phyloP scores from a whole-genome alignment of 305 asterid species.

The Striga hermonthica region DNA sequence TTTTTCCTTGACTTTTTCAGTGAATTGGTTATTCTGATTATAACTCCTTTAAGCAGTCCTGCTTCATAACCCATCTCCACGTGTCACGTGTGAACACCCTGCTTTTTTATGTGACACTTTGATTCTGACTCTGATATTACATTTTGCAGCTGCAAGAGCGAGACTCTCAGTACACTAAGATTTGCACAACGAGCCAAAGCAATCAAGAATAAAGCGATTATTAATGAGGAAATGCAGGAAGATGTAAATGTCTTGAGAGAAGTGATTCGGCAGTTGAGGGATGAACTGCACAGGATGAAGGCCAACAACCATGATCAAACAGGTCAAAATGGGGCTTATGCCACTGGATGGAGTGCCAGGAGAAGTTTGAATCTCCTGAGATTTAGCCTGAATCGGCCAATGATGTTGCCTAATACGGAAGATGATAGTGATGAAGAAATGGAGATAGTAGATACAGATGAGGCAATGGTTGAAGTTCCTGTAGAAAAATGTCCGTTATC shows the following conservation, averaged over 20 bases:
- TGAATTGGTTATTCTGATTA: slow-evolving; percentile 1
- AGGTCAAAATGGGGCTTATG: slow-evolving; percentile 56
- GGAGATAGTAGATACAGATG: slow-evolving; percentile 80
- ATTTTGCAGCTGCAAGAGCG: slow-evolving; percentile 80
- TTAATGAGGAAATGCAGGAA: slow-evolving; percentile 94
- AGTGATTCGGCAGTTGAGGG: slow-evolving; percentile 85
- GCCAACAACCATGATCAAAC: slow-evolving; percentile 48
- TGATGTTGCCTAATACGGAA: slow-evolving; percentile 62
- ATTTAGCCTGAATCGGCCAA: slow-evolving; percentile 86
- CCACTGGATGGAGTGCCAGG: slow-evolving; percentile 86
- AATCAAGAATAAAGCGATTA: slow-evolving; percentile 84
- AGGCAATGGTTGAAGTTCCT: slow-evolving; percentile 34
- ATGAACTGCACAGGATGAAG: slow-evolving; percentile 80
- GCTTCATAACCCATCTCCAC: background rate
- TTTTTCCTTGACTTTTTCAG: slow-evolving; percentile 1
- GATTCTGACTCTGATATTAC: slow-evolving; percentile 8
- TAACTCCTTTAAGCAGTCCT: slow-evolving; percentile 8
- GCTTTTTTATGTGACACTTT: background rate
- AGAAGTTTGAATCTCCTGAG: slow-evolving; percentile 89
- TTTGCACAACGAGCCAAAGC: slow-evolving; percentile 99
- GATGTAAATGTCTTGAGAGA: slow-evolving; percentile 83
- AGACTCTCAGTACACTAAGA: slow-evolving; percentile 89
- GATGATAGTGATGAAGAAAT: slow-evolving; percentile 94
- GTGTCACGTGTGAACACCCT: background rate
- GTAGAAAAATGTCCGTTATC: slow-evolving; percentile 33